phyloP scores from a whole-genome alignment of 228 moss, liverwort and hornwort species.

The Sphagnum magellanicum region DNA sequence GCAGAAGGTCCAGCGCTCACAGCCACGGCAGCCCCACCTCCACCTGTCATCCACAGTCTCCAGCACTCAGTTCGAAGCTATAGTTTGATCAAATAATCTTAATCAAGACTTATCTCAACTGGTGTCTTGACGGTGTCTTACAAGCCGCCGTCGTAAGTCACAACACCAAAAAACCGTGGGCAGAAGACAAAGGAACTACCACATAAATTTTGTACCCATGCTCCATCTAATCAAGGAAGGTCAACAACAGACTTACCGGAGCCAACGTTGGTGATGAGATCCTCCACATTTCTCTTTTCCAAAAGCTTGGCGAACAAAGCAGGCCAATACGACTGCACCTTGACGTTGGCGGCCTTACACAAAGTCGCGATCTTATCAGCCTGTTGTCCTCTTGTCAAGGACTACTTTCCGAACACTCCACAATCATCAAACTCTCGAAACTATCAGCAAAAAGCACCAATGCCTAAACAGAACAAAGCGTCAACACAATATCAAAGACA shows the following conservation, averaged over 20 bases:
- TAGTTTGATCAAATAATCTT: no score
- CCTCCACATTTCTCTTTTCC: constrained; percentile 67
- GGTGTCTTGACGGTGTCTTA: not conserved
- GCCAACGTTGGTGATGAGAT: constrained; percentile 50
- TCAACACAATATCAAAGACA: not conserved
- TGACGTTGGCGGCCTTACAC: constrained; percentile 55
- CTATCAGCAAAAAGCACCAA: no score
- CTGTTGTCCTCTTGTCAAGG: constrained; percentile 9
- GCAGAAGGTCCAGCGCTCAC: constrained; percentile 25
- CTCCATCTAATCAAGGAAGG: no score
- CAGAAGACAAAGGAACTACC: not conserved
- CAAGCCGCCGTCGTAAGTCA: not conserved
- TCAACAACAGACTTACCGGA: constrained; percentile 25
- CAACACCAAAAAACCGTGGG: not conserved
- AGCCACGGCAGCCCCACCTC: constrained; percentile 45
- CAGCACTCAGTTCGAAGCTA: not conserved
- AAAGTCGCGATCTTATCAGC: constrained; percentile 58
- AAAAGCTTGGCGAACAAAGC: constrained; percentile 73
- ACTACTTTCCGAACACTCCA: no score
- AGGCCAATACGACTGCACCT: constrained; percentile 65
- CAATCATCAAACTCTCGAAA: no score
- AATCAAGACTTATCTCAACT: not conserved
- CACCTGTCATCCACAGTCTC: constrained; percentile 15
- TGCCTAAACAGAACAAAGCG: no score
- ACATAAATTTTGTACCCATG: not conserved